A percentile compares a stretch with the other conserved stretches of the same genome.
Conservation (phyloP, 805 yeast genomes). For the Komagataella mondaviorum region DNA sequence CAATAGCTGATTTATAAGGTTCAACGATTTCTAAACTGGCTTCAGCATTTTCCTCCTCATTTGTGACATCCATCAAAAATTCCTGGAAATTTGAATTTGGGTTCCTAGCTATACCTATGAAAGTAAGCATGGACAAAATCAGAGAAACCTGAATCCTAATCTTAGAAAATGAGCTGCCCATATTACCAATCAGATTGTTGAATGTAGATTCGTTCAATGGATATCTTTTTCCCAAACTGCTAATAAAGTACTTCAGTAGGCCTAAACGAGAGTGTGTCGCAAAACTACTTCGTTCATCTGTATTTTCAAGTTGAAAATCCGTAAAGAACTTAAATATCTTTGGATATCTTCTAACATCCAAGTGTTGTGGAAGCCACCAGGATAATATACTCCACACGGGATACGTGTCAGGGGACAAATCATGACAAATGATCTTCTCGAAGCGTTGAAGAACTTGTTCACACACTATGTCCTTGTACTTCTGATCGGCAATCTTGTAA, state of each 20-base stretch:
- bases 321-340: constrained; percentile 32
- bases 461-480: constrained; percentile 26
- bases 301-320: constrained; percentile 40
- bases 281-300: constrained; percentile 38
- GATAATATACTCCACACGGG: constrained; percentile 65
- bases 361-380: constrained; percentile 59
- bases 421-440: constrained; percentile 31
- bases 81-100: constrained; percentile 22
- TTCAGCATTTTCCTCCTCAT: constrained; percentile 20
- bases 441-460: constrained; percentile 30
- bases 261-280: constrained; percentile 28
- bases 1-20: constrained; percentile 22
- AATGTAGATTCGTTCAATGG: neutral
- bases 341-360: constrained; percentile 57
- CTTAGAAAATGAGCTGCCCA: neutral
- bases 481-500: constrained; percentile 25
- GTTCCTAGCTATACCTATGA: constrained; percentile 19
- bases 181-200: neutral
- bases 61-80: constrained; percentile 24
- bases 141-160: neutral
- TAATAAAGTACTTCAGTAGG: constrained; percentile 31
- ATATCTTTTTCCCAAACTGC: neutral
- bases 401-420: constrained; percentile 60
- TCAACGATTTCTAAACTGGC: constrained; percentile 16
- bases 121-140: constrained; percentile 26